These are phyloP conservation scores for Phaeosphaeria sp. DNA, from an alignment of 2,329 filamentous ascomycete species.

Conservation along the genomic window DNA sequence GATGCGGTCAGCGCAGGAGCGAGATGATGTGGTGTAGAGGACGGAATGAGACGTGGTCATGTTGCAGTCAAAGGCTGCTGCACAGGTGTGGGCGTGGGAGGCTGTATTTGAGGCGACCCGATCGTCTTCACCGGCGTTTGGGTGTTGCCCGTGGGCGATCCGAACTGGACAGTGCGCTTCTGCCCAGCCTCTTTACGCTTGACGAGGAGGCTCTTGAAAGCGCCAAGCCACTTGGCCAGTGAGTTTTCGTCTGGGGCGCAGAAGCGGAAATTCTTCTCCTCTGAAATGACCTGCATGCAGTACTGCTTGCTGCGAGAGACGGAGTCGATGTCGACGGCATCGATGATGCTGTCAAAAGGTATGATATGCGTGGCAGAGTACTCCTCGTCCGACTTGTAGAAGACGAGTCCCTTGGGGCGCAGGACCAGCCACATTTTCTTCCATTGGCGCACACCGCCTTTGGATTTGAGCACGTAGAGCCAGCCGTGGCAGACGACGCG, in stretches of 20 bases:
- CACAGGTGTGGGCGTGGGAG: conserved; percentile 5
- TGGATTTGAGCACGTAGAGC: conserved; percentile 83
- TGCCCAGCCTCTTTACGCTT: conserved; percentile 66
- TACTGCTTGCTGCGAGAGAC: conserved; percentile 82
- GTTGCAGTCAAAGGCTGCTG: conserved; percentile 7
- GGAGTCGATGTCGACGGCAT: conserved; percentile 91
- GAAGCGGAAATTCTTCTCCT: conserved; percentile 71
- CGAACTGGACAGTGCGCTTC: conserved; percentile 25
- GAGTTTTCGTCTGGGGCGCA: conserved; percentile 77
- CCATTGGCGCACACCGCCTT: conserved; percentile 87
- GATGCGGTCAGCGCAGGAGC: background rate
- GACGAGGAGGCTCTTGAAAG: conserved; percentile 84
- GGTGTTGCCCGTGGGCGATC: conserved; percentile 14
- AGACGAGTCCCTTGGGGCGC: conserved; percentile 79
- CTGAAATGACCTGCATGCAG: conserved; percentile 92
- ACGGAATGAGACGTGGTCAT: too few relatives aligned
- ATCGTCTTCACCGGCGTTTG: conserved; percentile 14
- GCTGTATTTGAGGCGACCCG: conserved; percentile 4
- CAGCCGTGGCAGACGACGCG: conserved; percentile 94
- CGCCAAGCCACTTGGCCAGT: conserved; percentile 83
- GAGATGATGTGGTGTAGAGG: background rate
- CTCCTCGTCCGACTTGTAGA: conserved; percentile 93
- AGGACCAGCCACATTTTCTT: conserved; percentile 94
- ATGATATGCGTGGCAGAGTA: conserved; percentile 87
- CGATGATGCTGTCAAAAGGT: conserved; percentile 78